These are phyloP conservation scores for Trichaptum fuscoviolaceum DNA, from an alignment of 768 basidiomycete species.

Conservation along the genomic window DNA sequence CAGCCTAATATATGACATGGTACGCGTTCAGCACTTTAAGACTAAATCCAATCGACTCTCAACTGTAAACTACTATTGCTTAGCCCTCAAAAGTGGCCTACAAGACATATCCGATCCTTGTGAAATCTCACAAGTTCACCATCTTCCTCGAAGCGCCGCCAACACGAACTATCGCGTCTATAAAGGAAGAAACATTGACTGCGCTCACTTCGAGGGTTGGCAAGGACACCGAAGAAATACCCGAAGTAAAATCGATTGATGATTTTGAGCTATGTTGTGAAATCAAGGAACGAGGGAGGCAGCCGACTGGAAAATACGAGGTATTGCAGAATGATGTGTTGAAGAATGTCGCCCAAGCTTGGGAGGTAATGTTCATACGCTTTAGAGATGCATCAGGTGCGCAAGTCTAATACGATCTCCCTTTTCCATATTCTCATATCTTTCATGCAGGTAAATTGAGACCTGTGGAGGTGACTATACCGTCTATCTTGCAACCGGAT, in stretches of 20 bases:
- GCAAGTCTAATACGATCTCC: slow-evolving; percentile 18
- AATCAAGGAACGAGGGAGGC: slow-evolving; percentile 44
- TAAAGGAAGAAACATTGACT: slow-evolving; percentile 60
- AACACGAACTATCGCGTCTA: slow-evolving; percentile 45
- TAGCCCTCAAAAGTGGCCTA: slow-evolving; percentile 53
- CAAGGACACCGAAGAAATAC: slow-evolving; percentile 28
- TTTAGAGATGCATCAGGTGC: slow-evolving; percentile 61
- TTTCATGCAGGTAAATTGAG: slow-evolving; percentile 45
- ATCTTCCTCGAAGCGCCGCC: slow-evolving; percentile 54
- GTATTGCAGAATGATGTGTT: slow-evolving; percentile 42
- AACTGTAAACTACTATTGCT: background rate
- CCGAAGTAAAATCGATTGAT: slow-evolving; percentile 27
- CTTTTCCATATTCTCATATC: background rate
- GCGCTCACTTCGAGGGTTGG: slow-evolving; percentile 38
- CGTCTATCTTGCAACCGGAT: slow-evolving; percentile 57
- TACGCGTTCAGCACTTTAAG: background rate
- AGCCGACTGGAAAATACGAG: slow-evolving; percentile 44
- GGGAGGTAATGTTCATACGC: slow-evolving; percentile 65
- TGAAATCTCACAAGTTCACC: slow-evolving; percentile 71
- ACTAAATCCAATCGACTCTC: background rate
- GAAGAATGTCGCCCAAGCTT: slow-evolving; percentile 50
- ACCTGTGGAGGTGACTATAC: slow-evolving; percentile 55
- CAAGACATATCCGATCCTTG: slow-evolving; percentile 60
- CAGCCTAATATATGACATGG: background rate
- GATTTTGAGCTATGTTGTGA: slow-evolving; percentile 65